Conservation (phyloP, 139 green algal genomes). For the Diplosphaera chodatii region DNA sequence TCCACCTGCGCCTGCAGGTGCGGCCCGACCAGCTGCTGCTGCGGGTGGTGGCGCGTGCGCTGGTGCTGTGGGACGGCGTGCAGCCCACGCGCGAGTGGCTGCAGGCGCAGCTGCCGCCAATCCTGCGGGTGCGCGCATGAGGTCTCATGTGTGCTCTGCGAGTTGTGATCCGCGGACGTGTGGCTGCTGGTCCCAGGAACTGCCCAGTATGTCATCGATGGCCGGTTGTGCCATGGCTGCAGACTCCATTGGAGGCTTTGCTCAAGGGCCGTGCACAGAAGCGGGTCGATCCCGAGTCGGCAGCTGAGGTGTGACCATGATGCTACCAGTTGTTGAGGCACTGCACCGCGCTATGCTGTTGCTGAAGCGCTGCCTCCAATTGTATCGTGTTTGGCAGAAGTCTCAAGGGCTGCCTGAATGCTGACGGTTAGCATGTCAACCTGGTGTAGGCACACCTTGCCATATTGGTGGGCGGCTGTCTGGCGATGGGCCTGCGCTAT, state of each 20-base stretch:
- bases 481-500: conserved; percentile 82
- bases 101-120: conserved; percentile 48
- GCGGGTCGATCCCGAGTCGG: not conserved
- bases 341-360: too few species aligned
- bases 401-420: too few species aligned
- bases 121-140: conserved; percentile 47
- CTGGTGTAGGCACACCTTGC: conserved; percentile 43
- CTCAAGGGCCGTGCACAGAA: not conserved
- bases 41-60: conserved; percentile 61
- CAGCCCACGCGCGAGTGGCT: conserved; percentile 61
- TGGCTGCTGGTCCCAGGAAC: too few species aligned
- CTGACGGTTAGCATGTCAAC: too few species aligned
- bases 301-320: not conserved
- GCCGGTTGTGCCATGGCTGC: too few species aligned
- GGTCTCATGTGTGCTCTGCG: too few species aligned
- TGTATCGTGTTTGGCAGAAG: too few species aligned
- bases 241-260: not conserved
- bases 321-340: too few species aligned
- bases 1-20: too few species aligned
- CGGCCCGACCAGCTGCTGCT: conserved; percentile 85
- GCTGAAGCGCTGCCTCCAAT: too few species aligned
- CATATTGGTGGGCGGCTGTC: conserved; percentile 66
- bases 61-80: conserved; percentile 87
- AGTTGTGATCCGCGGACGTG: too few species aligned
- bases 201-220: too few species aligned